A percentile compares a stretch with the other conserved stretches of the same genome.
Evolutionary conservation across 108 stramenopile species (phyloP).

Genomic region (Skeletonema potamos): DNA sequence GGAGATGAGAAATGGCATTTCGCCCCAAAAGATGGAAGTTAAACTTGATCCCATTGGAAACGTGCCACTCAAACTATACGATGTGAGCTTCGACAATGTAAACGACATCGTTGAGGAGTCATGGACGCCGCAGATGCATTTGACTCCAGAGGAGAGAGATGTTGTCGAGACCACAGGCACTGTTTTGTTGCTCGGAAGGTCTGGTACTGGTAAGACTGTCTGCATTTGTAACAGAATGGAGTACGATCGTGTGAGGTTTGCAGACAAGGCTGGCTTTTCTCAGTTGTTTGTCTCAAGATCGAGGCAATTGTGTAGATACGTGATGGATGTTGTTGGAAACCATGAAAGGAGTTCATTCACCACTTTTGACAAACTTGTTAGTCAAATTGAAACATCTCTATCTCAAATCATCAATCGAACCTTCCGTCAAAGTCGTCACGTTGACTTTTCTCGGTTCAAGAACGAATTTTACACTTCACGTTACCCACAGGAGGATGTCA

Average conservation of each 20-base stretch:
- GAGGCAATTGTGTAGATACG: constrained; percentile 46
- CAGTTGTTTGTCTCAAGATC: constrained; percentile 61
- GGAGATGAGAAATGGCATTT: background rate
- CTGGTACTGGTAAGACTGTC: constrained; percentile 62
- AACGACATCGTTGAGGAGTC: constrained; percentile 7
- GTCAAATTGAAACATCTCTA: constrained; percentile 21
- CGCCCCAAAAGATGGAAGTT: background rate
- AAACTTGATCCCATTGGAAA: constrained; percentile 49
- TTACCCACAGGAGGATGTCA: constrained; percentile 15
- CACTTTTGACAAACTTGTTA: constrained; percentile 38
- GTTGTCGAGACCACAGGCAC: constrained; percentile 53
- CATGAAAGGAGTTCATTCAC: constrained; percentile 14
- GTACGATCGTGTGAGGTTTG: constrained; percentile 40
- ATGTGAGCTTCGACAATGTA: constrained; percentile 26
- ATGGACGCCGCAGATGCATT: constrained; percentile 48
- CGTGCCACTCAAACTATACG: constrained; percentile 52
- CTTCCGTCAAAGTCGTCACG: constrained; percentile 7
- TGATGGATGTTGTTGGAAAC: constrained; percentile 30
- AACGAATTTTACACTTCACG: constrained; percentile 11
- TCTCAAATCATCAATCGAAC: background rate
- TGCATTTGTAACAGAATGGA: constrained; percentile 59
- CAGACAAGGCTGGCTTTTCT: constrained; percentile 16
- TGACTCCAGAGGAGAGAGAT: constrained; percentile 47
- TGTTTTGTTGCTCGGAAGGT: constrained; percentile 52
- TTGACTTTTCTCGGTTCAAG: constrained; percentile 48